Evolutionary conservation across 2,329 filamentous ascomycete species (phyloP).

Genomic region (Clarireedia paspali): DNA sequence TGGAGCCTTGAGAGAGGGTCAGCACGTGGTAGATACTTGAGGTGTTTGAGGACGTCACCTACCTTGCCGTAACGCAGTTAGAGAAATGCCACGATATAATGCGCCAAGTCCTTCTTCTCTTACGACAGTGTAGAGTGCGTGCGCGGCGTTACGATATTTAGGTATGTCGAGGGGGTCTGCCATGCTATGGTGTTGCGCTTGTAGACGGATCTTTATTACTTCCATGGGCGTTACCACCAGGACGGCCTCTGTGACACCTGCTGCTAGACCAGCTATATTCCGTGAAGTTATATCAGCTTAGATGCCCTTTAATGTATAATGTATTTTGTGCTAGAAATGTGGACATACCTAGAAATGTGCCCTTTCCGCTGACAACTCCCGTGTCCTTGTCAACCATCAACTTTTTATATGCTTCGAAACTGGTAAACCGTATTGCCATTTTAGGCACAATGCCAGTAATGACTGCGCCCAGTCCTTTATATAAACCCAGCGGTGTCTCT

Average conservation of each 20-base stretch:
- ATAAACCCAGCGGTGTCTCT: conserved; percentile 87
- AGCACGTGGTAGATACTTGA: not conserved
- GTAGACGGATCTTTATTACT: conserved; percentile 96
- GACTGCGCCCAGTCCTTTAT: conserved; percentile 97
- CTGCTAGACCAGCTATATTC: conserved; percentile 67
- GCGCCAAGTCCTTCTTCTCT: conserved; percentile 84
- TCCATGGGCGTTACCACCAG: conserved; percentile 98
- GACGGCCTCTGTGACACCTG: conserved; percentile 93
- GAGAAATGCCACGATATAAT: conserved; percentile 84
- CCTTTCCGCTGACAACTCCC: conserved; percentile 59
- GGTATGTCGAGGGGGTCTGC: conserved; percentile 92
- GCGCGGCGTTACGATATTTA: conserved; percentile 92
- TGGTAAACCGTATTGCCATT: conserved; percentile 98
- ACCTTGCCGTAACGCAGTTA: conserved; percentile 90
- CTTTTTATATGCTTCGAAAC: conserved; percentile 93
- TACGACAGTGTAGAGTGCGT: conserved; percentile 77
- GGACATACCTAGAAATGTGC: conserved; percentile 60
- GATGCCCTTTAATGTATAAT: not conserved
- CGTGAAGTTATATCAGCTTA: not conserved
- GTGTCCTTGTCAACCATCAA: conserved; percentile 61
- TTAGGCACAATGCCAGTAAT: conserved; percentile 95
- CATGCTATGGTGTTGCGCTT: conserved; percentile 97
- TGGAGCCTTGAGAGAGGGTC: conserved; percentile 37
- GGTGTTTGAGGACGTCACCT: conserved; percentile 27
- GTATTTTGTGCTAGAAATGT: not conserved